Base-by-base conservation (phyloP, 176 grass and related monocot species). In the Musa acuminata region DNA sequence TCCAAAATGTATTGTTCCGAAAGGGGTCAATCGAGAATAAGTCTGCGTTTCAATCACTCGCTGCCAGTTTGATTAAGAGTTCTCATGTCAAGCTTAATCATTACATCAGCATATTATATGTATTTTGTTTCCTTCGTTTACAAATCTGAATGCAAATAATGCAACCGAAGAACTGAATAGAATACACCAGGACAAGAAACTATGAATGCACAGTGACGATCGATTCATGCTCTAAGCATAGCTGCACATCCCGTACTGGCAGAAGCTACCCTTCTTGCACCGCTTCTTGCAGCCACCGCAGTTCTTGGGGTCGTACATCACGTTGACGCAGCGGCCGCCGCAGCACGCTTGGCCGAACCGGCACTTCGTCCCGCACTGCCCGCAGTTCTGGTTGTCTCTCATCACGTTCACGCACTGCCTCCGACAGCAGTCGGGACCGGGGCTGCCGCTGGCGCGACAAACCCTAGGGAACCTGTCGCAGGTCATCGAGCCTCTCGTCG, bases 381-480 rank as follows among this genome's bases (percentile, higher is more conserved):
- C 52, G 52, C 53, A 74, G 72, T 74, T 57, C 8, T 8, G 22
- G 4, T 0, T 17, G 72, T 57, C 72, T 2, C 7, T 29, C 53
- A 19, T n/a, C 53, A 58, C 72, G 53, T 74, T 51, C 72, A 57
- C 53, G 25, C 53, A 74, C 8, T 43, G 52, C 72, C 27, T 74
- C 72, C 52, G 0, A 53, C 72, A 74, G 53, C 53, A 74, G 72
- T 74, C 72, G 4, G 72, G 53, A 13, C 53, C 22, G 22, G 72
- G 22, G 53, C 72, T 58, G 52, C 72, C 53, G 12, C 8, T 11
- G 16, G 43, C 48, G 0, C 17, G 67, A 19, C 67, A 70, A 13
- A 70, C 67, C 67, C 67, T 49, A 0, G 66, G 66, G 35, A 69
- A 69, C 66, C 12, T 69, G 29, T 69, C 27, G 66, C 66, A 72